phyloP scores from a whole-genome alignment of 345 rosid species.

The Jatropha curcas region DNA sequence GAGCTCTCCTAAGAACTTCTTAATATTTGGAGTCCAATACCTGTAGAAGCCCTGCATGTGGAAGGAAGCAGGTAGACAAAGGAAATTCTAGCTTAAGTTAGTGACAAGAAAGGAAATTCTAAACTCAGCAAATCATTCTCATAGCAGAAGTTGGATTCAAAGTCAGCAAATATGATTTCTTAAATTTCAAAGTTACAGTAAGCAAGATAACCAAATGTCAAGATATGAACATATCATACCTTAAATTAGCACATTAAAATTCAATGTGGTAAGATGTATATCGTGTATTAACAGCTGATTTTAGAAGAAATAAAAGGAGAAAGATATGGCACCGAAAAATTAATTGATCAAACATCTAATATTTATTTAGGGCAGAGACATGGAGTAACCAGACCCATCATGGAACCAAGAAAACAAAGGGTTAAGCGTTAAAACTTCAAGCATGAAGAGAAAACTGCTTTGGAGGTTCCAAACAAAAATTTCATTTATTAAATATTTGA shows the following conservation, averaged over 20 bases:
- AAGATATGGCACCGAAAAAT: no score
- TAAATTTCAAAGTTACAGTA: not conserved
- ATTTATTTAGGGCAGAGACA: no score
- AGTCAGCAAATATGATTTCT: not conserved
- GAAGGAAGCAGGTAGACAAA: slow-evolving; percentile 2
- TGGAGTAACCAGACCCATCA: no score
- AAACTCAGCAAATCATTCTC: slow-evolving; percentile 5
- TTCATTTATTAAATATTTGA: not conserved
- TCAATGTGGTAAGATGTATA: not conserved
- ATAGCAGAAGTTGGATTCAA: slow-evolving; percentile 11
- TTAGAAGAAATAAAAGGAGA: no score
- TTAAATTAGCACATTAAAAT: not conserved
- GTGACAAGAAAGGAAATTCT: not conserved
- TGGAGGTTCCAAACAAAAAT: no score
- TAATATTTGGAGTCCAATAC: slow-evolving; percentile 86
- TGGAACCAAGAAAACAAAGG: no score
- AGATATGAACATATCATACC: not conserved
- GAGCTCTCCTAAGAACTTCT: slow-evolving; percentile 62
- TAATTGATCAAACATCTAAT: no score
- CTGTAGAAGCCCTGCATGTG: slow-evolving; percentile 75
- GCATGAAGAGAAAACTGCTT: no score
- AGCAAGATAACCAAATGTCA: not conserved
- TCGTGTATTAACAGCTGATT: no score
- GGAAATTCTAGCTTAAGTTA: not conserved
- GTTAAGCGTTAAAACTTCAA: no score